Percentiles rank a stretch among this genome's conserved stretches.
Conservation (phyloP, 2,329 filamentous ascomycete species). For the Xylaria sp. region DNA sequence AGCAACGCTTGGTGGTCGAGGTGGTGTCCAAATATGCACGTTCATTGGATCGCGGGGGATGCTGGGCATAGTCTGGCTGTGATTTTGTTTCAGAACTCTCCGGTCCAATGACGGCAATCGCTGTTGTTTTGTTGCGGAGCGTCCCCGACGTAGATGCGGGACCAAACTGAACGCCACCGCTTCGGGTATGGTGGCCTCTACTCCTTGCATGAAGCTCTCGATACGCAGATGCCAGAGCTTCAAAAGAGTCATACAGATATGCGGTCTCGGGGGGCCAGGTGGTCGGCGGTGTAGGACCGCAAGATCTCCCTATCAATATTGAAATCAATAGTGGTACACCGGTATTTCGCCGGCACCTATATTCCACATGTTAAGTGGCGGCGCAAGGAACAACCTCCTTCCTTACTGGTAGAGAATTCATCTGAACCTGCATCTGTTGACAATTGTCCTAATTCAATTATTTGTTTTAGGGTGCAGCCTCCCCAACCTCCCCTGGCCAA, state of each 20-base stretch:
- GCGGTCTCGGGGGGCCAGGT: slow-evolving; percentile 23
- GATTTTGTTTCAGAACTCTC: slow-evolving; percentile 33
- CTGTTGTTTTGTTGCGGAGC: slow-evolving; percentile 25
- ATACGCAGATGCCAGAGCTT: slow-evolving; percentile 16
- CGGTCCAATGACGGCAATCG: slow-evolving; percentile 35
- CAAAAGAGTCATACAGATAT: slow-evolving; percentile 26
- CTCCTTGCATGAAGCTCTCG: slow-evolving; percentile 15
- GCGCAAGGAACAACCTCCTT: slow-evolving; percentile 20
- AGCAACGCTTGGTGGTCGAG: slow-evolving; percentile 7
- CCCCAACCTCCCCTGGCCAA: slow-evolving; percentile 31
- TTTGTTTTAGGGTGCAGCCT: slow-evolving; percentile 5
- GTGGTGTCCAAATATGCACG: slow-evolving; percentile 22
- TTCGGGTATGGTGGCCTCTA: slow-evolving; percentile 30
- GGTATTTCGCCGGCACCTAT: slow-evolving; percentile 9
- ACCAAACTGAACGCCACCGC: slow-evolving; percentile 29
- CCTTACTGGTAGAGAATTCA: slow-evolving; percentile 17
- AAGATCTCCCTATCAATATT: slow-evolving; percentile 13
- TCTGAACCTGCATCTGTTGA: slow-evolving; percentile 7
- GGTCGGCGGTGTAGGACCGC: slow-evolving; percentile 34
- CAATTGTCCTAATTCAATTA: slow-evolving; percentile 12
- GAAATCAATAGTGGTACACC: slow-evolving; percentile 11
- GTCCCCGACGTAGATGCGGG: slow-evolving; percentile 27
- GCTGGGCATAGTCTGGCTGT: slow-evolving; percentile 22
- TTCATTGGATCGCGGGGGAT: slow-evolving; percentile 32
- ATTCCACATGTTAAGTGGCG: slow-evolving; percentile 15